phyloP scores from a whole-genome alignment of 352 stramenopile genomes.

The Globisporangium spiculum region DNA sequence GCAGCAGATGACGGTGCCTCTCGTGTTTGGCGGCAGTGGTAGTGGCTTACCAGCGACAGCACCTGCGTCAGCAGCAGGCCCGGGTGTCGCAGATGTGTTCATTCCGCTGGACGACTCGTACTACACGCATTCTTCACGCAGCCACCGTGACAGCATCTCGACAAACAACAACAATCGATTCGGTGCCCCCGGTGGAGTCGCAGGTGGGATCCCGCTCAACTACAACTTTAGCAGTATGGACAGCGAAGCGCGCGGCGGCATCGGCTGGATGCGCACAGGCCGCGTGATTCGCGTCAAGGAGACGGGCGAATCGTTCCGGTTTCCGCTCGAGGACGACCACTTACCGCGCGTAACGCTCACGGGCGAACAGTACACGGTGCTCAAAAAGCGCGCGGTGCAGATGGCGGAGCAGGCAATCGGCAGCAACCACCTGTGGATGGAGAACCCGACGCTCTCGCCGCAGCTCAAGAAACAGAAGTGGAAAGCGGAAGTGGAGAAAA shows the following conservation, averaged over 20 bases:
- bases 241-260: conserved; percentile 36
- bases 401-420: conserved; percentile 45
- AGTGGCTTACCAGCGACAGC: not conserved
- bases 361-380: conserved; percentile 25
- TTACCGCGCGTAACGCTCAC: conserved; percentile 41
- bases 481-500: conserved; percentile 70
- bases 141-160: conserved; percentile 30
- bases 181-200: not conserved
- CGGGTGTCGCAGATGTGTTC: conserved; percentile 2
- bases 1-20: conserved; percentile 1
- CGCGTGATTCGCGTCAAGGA: conserved; percentile 73
- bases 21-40: not conserved
- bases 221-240: not conserved
- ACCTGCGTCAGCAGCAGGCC: not conserved
- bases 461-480: conserved; percentile 56
- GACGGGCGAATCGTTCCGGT: conserved; percentile 66
- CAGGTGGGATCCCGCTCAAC: not conserved
- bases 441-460: conserved; percentile 61
- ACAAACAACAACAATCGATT: not conserved
- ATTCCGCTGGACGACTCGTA: conserved; percentile 16
- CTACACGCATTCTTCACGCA: conserved; percentile 17
- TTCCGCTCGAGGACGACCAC: conserved; percentile 63
- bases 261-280: conserved; percentile 64
- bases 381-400: conserved; percentile 29
- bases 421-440: conserved; percentile 52